Evolutionary conservation across 1,284 basidiomycete species (phyloP), one percentile per base, ranked within the genome.

Genomic region (Trichosporon sp.): DNA sequence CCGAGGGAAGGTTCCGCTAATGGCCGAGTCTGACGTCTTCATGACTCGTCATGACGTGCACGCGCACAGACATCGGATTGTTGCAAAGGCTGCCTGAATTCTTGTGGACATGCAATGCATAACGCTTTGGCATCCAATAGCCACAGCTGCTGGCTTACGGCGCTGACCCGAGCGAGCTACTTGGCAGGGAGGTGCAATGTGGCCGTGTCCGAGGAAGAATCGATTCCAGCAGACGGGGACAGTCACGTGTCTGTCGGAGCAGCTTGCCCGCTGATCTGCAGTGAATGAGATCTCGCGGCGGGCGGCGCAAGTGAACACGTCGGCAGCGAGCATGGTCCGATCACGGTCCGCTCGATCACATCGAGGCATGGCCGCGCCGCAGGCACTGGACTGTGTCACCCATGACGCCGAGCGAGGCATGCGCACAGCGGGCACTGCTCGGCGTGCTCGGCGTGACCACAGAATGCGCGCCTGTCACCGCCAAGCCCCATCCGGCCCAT

Each of bases 11-110:
- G 38, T 27, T 31, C 56, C 56, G 56, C 56, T 60, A 32, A 60
- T 60, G 27, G 56, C 56, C 56, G 56, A 60, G 56, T 60, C 56
- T 60, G 56, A 60, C 56, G 56, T 60, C 29, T 60, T 60, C 29
- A 15, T 5, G 11, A 15, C 27, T 2, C 29, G 8, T n/a, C 56
- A 60, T 60, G 56, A n/a, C 56, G 56, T 60, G 56, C 56, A 60
- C 27, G 31, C 27, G 38, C 38, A 42, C 38, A 42, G 38, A n/a
- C 38, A 12, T 1, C 18, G n/a, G n/a, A n/a, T 4, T n/a, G 38
- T 42, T 42, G 38, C 38, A 15, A 42, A 42, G n/a, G 18, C 0
- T 3, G 15, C 7, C 38, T 15, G 38, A n/a, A 2, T 42, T 42
- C 1, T 42, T 3, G 38, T 42, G 18, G 18, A n/a, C 38, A 42